These are phyloP conservation scores for Calonectria multiphialidica DNA, from an alignment of 2,329 filamentous ascomycete genomes.

Conservation along the genomic window DNA sequence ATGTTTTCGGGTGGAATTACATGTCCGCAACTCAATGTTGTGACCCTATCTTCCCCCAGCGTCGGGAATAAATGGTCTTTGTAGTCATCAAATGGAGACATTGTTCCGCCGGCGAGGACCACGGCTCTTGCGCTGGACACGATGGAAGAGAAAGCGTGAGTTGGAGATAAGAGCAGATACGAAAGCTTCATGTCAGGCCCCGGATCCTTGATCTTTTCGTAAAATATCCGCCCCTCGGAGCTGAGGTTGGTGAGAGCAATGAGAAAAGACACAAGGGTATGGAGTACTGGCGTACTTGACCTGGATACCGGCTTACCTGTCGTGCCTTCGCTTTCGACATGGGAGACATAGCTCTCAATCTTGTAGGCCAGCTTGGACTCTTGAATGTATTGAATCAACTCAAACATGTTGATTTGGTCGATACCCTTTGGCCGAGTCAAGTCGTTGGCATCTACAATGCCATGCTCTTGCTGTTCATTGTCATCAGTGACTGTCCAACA, in stretches of 20 bases:
- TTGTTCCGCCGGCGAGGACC: conserved; percentile 93
- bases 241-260: conserved; percentile 89
- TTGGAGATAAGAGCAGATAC: conserved; percentile 92
- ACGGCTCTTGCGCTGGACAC: conserved; percentile 88
- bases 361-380: conserved; percentile 95
- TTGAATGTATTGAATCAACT: conserved; percentile 87
- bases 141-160: conserved; percentile 90
- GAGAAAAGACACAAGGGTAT: conserved; percentile 73
- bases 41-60: conserved; percentile 71
- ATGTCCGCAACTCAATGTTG: conserved; percentile 91
- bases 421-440: conserved; percentile 87
- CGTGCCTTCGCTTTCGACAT: conserved; percentile 64
- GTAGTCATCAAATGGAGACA: conserved; percentile 97
- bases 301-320: conserved; percentile 35
- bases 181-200: conserved; percentile 71
- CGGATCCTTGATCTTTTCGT: conserved; percentile 58
- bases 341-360: conserved; percentile 86
- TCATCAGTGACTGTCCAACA: conserved; percentile 3
- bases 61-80: conserved; percentile 87
- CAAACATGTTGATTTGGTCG: conserved; percentile 95
- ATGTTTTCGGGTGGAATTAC: conserved; percentile 89
- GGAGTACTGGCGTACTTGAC: conserved; percentile 62
- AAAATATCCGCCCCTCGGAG: conserved; percentile 75
- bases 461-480: conserved; percentile 61
- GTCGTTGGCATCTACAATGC: conserved; percentile 76